Base-by-base conservation (phyloP, 108 stramenopile species). In the Asterionellopsis glacialis region DNA sequence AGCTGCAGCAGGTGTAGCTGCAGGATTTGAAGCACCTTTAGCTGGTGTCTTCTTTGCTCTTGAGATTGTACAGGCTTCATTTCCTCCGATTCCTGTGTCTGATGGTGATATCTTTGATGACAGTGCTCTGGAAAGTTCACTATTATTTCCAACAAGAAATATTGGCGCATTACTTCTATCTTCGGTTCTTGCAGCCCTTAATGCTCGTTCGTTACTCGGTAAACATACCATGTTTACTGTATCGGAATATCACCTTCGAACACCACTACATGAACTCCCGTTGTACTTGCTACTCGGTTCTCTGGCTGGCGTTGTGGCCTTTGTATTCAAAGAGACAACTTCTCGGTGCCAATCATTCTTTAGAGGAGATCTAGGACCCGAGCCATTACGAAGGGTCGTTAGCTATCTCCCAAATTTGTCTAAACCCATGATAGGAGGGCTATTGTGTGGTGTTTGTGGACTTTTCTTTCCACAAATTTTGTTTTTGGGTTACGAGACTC, bases 21-120 rank as follows among this genome's bases (percentile, higher is more conserved):
- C 91, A 24, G 96, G 96, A 24, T 97, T 95, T 70, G 93, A 94
- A 71, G 96, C 96, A 41, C 96, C 96, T 12, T 63, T 97, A 47
- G 83, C 92, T 19, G 96, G 96, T 19, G 90, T 94, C 10, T 97
- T 97, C 63, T 97, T 95, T 74, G 89, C 94, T 4, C 64, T 96
- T 65, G 96, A 96, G 64, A 76, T 91, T 39, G 70, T 91, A 16
- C 90, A 91, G 58, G 60, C 58, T 23, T 67, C 83, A 19, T 73
- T 86, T 41, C 68, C 60, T 26, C 51, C 22, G 33, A 7, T 33
- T 33, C 33, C 7, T 33, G 33, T 5, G 7, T 23, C 53, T 27
- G 22, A 22, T 54, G 24, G 5, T 26, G 25, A 26, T 21, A 16
- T 9, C 7, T 3, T 16, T 57, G 39, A 19, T 11, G 48, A 11